Evolutionary conservation across 495 filamentous ascomycete species (phyloP).

Genomic region (Viridothelium virens): DNA sequence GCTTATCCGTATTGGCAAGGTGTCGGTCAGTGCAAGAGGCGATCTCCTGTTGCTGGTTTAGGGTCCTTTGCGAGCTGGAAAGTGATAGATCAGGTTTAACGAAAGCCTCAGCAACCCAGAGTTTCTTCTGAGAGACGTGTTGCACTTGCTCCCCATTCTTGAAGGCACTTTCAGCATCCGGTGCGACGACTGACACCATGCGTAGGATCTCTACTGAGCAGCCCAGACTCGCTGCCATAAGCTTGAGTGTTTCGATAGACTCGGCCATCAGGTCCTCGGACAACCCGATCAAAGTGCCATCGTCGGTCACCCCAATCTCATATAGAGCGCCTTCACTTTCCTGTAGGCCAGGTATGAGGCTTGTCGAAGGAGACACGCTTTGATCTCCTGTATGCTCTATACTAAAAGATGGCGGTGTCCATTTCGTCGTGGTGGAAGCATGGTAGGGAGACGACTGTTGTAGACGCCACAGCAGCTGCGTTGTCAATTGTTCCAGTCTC

Average conservation of each 20-base stretch:
- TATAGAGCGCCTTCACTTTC: conserved; percentile 90
- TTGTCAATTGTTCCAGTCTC: conserved; percentile 81
- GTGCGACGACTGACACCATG: conserved; percentile 77
- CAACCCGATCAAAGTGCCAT: conserved; percentile 86
- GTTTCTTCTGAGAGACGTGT: conserved; percentile 33
- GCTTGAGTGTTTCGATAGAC: conserved; percentile 69
- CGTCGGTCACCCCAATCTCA: conserved; percentile 92
- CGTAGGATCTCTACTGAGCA: conserved; percentile 79
- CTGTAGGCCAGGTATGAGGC: conserved; percentile 72
- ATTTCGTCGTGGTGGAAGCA: conserved; percentile 58
- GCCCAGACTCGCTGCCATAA: conserved; percentile 87
- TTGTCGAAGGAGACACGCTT: conserved; percentile 50
- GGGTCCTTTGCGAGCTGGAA: conserved; percentile 7
- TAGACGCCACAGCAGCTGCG: conserved; percentile 87
- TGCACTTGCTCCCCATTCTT: not conserved
- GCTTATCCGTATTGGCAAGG: not conserved
- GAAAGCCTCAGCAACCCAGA: conserved; percentile 86
- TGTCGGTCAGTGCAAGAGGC: not conserved
- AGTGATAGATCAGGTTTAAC: conserved; percentile 52
- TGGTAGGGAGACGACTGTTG: conserved; percentile 93
- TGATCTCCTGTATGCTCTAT: conserved; percentile 50
- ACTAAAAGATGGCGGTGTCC: conserved; percentile 66
- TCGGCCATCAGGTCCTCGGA: conserved; percentile 86
- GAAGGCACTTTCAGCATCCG: conserved; percentile 40
- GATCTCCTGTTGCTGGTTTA: not conserved